These are phyloP conservation scores for Chaetomiaceae sp. DNA, from an alignment of 2,329 filamentous ascomycete species.

Conservation along the genomic window DNA sequence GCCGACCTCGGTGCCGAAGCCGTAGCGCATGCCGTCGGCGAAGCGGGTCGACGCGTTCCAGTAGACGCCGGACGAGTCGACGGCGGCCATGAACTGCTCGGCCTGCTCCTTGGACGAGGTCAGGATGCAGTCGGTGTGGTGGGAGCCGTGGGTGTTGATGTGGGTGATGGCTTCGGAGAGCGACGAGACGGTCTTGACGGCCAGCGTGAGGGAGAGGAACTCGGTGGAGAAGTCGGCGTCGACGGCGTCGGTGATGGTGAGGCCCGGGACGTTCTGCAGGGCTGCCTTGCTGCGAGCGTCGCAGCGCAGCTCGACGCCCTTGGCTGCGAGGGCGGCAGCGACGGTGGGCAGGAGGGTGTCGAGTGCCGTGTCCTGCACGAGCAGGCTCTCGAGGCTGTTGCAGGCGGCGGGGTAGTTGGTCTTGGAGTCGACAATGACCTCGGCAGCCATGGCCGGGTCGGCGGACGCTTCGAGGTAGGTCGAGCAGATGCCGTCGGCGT, in stretches of 20 bases:
- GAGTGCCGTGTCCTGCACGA: slow-evolving; percentile 72
- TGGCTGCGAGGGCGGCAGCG: slow-evolving; percentile 66
- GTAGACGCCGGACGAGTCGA: slow-evolving; percentile 90
- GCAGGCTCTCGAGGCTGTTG: slow-evolving; percentile 87
- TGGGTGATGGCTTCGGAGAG: slow-evolving; percentile 72
- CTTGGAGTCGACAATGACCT: slow-evolving; percentile 85
- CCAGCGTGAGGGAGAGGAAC: slow-evolving; percentile 78
- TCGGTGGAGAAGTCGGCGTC: slow-evolving; percentile 80
- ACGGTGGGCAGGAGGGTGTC: slow-evolving; percentile 63
- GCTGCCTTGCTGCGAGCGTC: slow-evolving; percentile 64
- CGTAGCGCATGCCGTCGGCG: slow-evolving; percentile 94
- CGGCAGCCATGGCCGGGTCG: slow-evolving; percentile 64
- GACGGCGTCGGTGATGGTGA: slow-evolving; percentile 55
- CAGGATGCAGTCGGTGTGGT: slow-evolving; percentile 90
- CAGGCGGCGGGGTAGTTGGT: slow-evolving; percentile 92
- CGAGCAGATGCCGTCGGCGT: slow-evolving; percentile 89
- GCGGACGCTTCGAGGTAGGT: slow-evolving; percentile 80
- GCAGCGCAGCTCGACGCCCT: slow-evolving; percentile 79
- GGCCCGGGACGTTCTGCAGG: slow-evolving; percentile 46
- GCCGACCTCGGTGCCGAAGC: slow-evolving; percentile 95
- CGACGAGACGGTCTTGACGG: slow-evolving; percentile 70
- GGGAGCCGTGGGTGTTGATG: slow-evolving; percentile 87
- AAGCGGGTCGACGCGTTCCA: slow-evolving; percentile 96
- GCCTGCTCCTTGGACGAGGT: slow-evolving; percentile 65
- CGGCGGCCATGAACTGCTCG: slow-evolving; percentile 74